Evolutionary conservation across 1,284 basidiomycete species (phyloP).

Genomic region (Trichosporon inkin): DNA sequence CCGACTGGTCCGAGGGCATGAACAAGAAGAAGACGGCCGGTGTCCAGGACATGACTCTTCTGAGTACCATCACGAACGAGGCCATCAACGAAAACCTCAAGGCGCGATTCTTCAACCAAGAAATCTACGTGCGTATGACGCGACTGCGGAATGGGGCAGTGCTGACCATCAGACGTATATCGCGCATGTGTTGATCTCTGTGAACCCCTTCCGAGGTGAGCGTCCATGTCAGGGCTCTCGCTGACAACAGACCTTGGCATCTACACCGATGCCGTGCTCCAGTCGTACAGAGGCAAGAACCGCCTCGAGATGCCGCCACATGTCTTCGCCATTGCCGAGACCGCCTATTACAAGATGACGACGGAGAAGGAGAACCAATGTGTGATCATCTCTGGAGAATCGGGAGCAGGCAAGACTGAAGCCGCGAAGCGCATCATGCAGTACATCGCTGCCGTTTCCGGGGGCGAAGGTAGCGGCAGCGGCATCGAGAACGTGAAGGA

Average conservation of each 20-base stretch:
- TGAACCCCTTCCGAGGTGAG: slow-evolving; percentile 93
- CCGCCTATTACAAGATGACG: slow-evolving; percentile 98
- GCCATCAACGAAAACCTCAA: slow-evolving; percentile 97
- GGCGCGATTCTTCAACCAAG: slow-evolving; percentile 88
- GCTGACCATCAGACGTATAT: slow-evolving; percentile 71
- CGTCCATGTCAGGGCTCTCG: background rate
- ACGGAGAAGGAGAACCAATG: slow-evolving; percentile 99
- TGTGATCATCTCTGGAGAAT: slow-evolving; percentile 99
- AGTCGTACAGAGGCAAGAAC: slow-evolving; percentile 93
- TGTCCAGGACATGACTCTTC: slow-evolving; percentile 96
- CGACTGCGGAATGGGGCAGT: background rate
- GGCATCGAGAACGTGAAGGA: slow-evolving; percentile 94
- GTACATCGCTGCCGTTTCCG: slow-evolving; percentile 93
- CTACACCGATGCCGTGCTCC: slow-evolving; percentile 83
- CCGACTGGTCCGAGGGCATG: slow-evolving; percentile 97
- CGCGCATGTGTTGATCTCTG: slow-evolving; percentile 93
- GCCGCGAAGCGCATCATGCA: slow-evolving; percentile 99
- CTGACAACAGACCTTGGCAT: slow-evolving; percentile 77
- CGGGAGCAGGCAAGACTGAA: slow-evolving; percentile 94
- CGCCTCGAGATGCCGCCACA: slow-evolving; percentile 96
- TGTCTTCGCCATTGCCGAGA: slow-evolving; percentile 95
- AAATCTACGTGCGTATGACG: slow-evolving; percentile 71
- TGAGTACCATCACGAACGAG: slow-evolving; percentile 96
- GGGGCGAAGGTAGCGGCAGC: slow-evolving; percentile 60
- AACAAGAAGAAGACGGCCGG: slow-evolving; percentile 98